Evolutionary conservation across 305 asterid species (phyloP), one percentile per base, ranked within the genome.

Genomic region (Rubia peregrina): DNA sequence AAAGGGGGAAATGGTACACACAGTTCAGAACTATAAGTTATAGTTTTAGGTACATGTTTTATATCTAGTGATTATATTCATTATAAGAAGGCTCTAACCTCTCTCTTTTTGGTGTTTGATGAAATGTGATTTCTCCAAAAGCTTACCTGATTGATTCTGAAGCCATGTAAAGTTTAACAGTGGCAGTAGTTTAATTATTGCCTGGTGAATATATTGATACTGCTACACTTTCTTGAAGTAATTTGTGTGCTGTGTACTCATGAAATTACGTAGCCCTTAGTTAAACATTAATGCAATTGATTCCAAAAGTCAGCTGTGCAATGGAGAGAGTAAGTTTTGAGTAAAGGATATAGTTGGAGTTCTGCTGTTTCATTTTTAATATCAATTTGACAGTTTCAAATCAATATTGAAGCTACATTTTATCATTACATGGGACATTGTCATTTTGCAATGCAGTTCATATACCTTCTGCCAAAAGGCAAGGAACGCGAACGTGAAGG

Each of bases 41-140:
- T 46, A 62, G 68, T 71, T 41, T 21, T 46, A 62, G 68, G 38
- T 38, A 1, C 30, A 71, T 46, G 66, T 41, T 76, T 69, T n/a
- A n/a, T 33, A 26, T 65, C 16, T 75, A 40, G 30, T 71, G 63
- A 41, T 60, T 57, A 40, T 41, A 48, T 51, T 36, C 55, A 46
- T 61, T 53, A 19, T 17, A 38, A 40, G 48, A 72, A 42, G 57
- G 57, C 53, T 73, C 71, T 56, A 55, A 42, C 67, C n/a, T 5
- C 33, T 14, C 6, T 12, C 22, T 73, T 10, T 56, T 36, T 61
- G 21, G 41, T 12, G 22, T 41, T 1, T 16, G 64, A 46, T 62
- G 55, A 44, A 66, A 62, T 51, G 46, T 61, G 67, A 36, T 61
- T 33, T 36, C 46, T 61, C 17, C 65, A 61, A 51, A 51, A 26